These are phyloP conservation scores for Chaetomidium leptoderma DNA, from an alignment of 495 filamentous ascomycete genomes.

Conservation along the genomic window DNA sequence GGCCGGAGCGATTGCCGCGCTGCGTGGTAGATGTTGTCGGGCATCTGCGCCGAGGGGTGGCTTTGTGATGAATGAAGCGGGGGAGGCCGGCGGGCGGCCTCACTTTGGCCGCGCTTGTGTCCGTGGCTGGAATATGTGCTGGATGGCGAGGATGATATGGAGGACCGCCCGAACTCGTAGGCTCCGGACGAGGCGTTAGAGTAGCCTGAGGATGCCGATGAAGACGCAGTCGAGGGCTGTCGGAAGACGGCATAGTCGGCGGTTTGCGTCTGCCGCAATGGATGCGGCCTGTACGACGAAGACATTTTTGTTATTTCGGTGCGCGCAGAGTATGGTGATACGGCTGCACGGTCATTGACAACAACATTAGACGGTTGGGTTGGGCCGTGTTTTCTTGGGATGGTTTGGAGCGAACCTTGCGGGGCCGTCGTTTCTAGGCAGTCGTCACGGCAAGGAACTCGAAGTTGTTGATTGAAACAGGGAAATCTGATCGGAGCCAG, in stretches of 20 bases:
- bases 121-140: constrained; percentile 51
- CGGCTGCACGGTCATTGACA: constrained; percentile 10
- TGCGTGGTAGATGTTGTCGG: constrained; percentile 59
- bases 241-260: constrained; percentile 60
- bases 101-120: constrained; percentile 76
- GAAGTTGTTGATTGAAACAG: constrained; percentile 1
- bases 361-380: constrained; percentile 23
- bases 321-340: constrained; percentile 5
- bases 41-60: constrained; percentile 44
- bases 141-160: constrained; percentile 72
- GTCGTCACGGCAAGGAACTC: not conserved
- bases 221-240: constrained; percentile 74
- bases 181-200: constrained; percentile 60
- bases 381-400: constrained; percentile 11
- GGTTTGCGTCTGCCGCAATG: constrained; percentile 61
- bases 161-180: constrained; percentile 57
- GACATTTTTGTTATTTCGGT: constrained; percentile 16
- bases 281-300: constrained; percentile 49
- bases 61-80: constrained; percentile 36
- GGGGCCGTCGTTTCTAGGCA: constrained; percentile 5
- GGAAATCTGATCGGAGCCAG: not conserved
- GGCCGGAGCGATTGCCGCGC: constrained; percentile 74
- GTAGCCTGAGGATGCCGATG: constrained; percentile 68
- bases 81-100: constrained; percentile 50
- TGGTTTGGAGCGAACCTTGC: constrained; percentile 10